phyloP scores from a whole-genome alignment of 371 early-diverging fungal species.

The Mucor velutinosus region DNA sequence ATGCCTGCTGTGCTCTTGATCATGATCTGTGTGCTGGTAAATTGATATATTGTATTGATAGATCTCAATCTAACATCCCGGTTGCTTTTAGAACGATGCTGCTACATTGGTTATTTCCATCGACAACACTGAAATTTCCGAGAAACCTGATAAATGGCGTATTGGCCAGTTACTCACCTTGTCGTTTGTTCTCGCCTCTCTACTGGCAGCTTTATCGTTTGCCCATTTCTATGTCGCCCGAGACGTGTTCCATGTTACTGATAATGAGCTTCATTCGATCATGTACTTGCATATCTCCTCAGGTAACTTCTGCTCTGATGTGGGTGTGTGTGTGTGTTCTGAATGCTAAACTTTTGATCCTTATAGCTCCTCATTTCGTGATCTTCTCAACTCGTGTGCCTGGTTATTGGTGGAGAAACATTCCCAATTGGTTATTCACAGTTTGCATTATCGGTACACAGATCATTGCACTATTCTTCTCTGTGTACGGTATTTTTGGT shows the following conservation, averaged over 20 bases:
- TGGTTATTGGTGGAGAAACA: slow-evolving; percentile 78
- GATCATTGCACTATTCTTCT: slow-evolving; percentile 85
- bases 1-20: slow-evolving; percentile 84
- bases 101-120: slow-evolving; percentile 92
- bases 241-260: slow-evolving; percentile 57
- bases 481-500: slow-evolving; percentile 74
- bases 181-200: slow-evolving; percentile 72
- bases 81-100: slow-evolving; percentile 71
- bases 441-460: slow-evolving; percentile 84
- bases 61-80: neutral
- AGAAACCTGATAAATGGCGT: slow-evolving; percentile 90
- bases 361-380: slow-evolving; percentile 81
- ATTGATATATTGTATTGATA: neutral
- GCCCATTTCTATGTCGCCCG: slow-evolving; percentile 80
- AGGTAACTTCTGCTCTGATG: no score
- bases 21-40: slow-evolving; percentile 78
- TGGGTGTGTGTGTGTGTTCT: no score
- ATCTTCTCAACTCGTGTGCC: slow-evolving; percentile 91
- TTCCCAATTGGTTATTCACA: slow-evolving; percentile 28
- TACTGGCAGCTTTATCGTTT: slow-evolving; percentile 80
- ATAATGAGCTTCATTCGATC: slow-evolving; percentile 69
- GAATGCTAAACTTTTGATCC: neutral
- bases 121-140: slow-evolving; percentile 88
- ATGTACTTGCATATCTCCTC: slow-evolving; percentile 92
- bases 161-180: slow-evolving; percentile 86